Percentiles rank a stretch among this genome's conserved stretches.
phyloP scores from a whole-genome alignment of 768 basidiomycete species.

The Harrya chromipes region DNA sequence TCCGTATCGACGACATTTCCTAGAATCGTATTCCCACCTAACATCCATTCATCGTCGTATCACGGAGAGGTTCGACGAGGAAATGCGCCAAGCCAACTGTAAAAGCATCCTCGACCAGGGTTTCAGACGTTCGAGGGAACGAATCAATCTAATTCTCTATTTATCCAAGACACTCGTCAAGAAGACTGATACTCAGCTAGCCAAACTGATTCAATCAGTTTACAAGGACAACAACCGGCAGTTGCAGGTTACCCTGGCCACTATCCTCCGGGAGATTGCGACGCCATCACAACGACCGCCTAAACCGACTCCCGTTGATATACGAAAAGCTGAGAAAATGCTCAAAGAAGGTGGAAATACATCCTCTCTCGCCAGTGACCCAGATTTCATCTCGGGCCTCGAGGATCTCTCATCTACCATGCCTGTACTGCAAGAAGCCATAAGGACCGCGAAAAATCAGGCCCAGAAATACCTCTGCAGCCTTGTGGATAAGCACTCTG shows the following conservation, averaged over 20 bases:
- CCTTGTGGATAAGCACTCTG: constrained; percentile 16
- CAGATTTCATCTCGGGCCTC: constrained; percentile 22
- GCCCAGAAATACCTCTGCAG: constrained; percentile 20
- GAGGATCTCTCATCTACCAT: constrained; percentile 8
- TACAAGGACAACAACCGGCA: constrained; percentile 14
- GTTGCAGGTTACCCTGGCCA: constrained; percentile 9
- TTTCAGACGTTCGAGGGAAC: constrained; percentile 25
- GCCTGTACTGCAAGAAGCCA: constrained; percentile 16
- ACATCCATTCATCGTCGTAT: constrained; percentile 16
- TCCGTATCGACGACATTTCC: not conserved
- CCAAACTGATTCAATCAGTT: constrained; percentile 13
- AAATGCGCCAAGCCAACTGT: constrained; percentile 12
- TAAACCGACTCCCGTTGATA: constrained; percentile 14
- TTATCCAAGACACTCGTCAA: constrained; percentile 13
- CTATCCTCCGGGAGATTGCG: constrained; percentile 15
- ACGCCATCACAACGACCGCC: not conserved
- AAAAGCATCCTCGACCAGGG: constrained; percentile 14
- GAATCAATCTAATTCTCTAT: constrained; percentile 16
- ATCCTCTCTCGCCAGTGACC: constrained; percentile 17
- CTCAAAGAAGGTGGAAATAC: constrained; percentile 22
- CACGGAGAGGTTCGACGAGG: constrained; percentile 19
- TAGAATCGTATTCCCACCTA: constrained; percentile 18
- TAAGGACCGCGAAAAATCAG: constrained; percentile 10
- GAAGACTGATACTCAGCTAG: constrained; percentile 11
- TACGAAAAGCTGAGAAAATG: constrained; percentile 14